Evolutionary conservation across 2,329 filamentous ascomycete species (phyloP).

Genomic region (Sporothrix inflata): DNA sequence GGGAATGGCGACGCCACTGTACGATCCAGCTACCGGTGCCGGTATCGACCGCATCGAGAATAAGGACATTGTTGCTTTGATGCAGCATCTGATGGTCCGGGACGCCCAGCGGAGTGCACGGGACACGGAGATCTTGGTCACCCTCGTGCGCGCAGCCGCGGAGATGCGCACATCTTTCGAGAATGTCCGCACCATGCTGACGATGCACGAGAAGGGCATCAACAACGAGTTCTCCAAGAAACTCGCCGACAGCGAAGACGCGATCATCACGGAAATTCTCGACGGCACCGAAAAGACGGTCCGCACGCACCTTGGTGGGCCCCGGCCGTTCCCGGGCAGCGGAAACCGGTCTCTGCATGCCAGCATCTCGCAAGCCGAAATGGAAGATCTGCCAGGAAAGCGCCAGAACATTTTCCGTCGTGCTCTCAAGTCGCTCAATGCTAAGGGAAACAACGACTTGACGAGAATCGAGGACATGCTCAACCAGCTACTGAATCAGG

Average conservation of each 20-base stretch:
- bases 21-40: constrained; percentile 83
- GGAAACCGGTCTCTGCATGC: constrained; percentile 61
- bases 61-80: constrained; percentile 93
- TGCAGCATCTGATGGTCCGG: constrained; percentile 97
- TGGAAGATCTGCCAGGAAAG: constrained; percentile 68
- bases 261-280: constrained; percentile 84
- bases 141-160: constrained; percentile 87
- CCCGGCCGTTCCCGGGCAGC: constrained; percentile 76
- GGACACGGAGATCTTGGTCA: constrained; percentile 94
- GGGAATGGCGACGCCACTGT: constrained; percentile 85
- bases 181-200: constrained; percentile 90
- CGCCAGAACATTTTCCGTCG: constrained; percentile 92
- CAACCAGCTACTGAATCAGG: constrained; percentile 87
- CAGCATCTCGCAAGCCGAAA: constrained; percentile 57
- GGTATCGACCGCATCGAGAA: constrained; percentile 92
- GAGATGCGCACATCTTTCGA: constrained; percentile 98
- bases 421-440: constrained; percentile 86
- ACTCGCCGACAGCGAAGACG: constrained; percentile 77
- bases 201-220: constrained; percentile 85
- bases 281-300: constrained; percentile 85
- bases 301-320: constrained; percentile 80
- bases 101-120: constrained; percentile 95
- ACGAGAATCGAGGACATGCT: constrained; percentile 89
- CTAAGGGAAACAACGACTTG: constrained; percentile 86
- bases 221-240: constrained; percentile 79